Evolutionary conservation across 225 moss, liverwort and hornwort genomes (phyloP).

Genomic region (Climacium dendroides): DNA sequence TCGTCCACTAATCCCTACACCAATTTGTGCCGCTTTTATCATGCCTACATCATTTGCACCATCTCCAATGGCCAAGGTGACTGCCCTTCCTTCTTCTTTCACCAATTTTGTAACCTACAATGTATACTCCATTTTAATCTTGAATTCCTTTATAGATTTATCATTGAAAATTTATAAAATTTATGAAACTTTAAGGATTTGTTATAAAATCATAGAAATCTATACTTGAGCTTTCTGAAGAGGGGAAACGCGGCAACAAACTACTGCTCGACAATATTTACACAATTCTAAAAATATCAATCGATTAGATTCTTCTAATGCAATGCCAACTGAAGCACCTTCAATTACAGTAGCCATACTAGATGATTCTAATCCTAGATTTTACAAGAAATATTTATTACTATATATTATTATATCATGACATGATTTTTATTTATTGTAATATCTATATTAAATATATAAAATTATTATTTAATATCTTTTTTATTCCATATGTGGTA

Average conservation of each 20-base stretch:
- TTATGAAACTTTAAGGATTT: not conserved
- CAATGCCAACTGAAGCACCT: constrained; percentile 62
- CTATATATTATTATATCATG: not conserved
- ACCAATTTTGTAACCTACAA: constrained; percentile 56
- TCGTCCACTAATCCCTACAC: constrained; percentile 77
- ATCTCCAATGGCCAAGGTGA: constrained; percentile 80
- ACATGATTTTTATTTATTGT: not conserved
- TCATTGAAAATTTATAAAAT: too few relatives aligned
- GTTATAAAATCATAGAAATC: not conserved
- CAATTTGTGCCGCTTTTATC: constrained; percentile 89
- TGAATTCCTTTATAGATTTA: not conserved
- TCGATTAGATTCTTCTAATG: constrained; percentile 64
- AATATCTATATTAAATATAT: too few relatives aligned
- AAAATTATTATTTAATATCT: too few relatives aligned
- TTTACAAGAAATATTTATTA: not conserved
- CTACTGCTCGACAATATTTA: constrained; percentile 67
- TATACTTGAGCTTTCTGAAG: constrained; percentile 86
- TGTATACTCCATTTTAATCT: not conserved
- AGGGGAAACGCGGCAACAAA: constrained; percentile 89
- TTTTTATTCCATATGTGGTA: not conserved
- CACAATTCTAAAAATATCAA: constrained; percentile 67
- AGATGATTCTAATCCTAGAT: constrained; percentile 21
- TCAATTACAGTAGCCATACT: constrained; percentile 85
- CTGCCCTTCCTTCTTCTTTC: constrained; percentile 50
- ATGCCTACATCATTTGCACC: constrained; percentile 98